Base-by-base conservation (phyloP, 106 monocot genomes). In the Platanthera guangdongensis region DNA sequence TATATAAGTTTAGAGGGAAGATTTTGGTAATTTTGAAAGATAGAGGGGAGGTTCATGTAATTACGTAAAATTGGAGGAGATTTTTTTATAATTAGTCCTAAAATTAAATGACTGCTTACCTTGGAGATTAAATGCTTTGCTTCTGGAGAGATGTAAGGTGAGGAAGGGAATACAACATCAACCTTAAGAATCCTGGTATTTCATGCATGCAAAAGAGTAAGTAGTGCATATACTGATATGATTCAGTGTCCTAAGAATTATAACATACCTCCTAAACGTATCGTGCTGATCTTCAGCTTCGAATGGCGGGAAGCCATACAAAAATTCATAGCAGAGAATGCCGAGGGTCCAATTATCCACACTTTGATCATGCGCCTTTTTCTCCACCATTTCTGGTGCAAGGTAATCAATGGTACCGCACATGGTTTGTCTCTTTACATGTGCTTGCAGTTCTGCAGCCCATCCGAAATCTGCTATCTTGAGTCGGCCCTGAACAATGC, bases 381-480 rank as follows among this genome's bases (percentile, higher is more conserved):
- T 93, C 78, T 97, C 93, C 49, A 93, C 81, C 96, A 97, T 97
- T 81, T 97, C 96, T 48, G 96, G 96, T 47, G 95, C 92, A 65
- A 95, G 95, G 52, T 95, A 95, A 75, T 95, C 95, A 8, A 95
- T 82, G 9, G 95, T 95, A 6, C 95, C 95, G 73, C 95, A 95
- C 85, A 95, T 87, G 54, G 95, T 95, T 10, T 88, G 88, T 9
- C 95, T 85, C 77, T 93, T 95, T 9, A 83, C 77, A 81, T 70
- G 86, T 21, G 93, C 91, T 63, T 91, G 93, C 57, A 91, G 65
- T 9, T 65, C 12, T 4, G 32, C 93, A 11, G 96, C 93, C 96
- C 96, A 97, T 65, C 96, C 96, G 79, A 97, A 97, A 57, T 97
- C 93, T 78, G 91, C 96, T 75, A 97, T 86, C 73, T 97, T 97